Evolutionary conservation across 164 flowering plant species (phyloP).

Genomic region (Warburgia ugandensis): DNA sequence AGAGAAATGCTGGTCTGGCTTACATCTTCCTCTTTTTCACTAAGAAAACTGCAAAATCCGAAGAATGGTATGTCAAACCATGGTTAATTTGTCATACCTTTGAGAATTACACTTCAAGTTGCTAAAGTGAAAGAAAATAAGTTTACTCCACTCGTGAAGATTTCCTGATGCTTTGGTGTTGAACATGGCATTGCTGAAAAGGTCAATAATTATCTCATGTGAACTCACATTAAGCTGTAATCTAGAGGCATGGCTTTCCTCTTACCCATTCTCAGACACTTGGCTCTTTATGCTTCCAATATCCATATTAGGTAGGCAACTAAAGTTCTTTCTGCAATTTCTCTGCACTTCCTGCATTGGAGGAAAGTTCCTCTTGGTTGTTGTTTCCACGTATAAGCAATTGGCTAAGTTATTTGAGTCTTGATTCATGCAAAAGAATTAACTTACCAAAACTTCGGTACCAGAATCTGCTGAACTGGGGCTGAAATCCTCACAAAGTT

Average conservation of each 20-base stretch:
- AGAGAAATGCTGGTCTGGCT: slow-evolving; percentile 36
- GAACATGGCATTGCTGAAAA: too few relatives aligned
- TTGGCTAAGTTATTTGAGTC: background rate
- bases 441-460: slow-evolving; percentile 36
- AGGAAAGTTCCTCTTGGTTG: background rate
- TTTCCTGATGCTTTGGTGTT: too few relatives aligned
- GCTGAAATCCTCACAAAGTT: slow-evolving; percentile 21
- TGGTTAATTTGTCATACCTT: too few relatives aligned
- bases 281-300: slow-evolving; percentile 21
- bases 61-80: background rate
- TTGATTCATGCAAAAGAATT: background rate
- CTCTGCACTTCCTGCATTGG: slow-evolving; percentile 26
- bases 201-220: too few relatives aligned
- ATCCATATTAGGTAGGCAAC: slow-evolving; percentile 14
- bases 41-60: slow-evolving; percentile 27
- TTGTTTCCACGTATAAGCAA: too few relatives aligned
- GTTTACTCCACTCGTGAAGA: too few relatives aligned
- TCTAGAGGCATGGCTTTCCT: too few relatives aligned
- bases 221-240: too few relatives aligned
- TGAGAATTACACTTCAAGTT: too few relatives aligned
- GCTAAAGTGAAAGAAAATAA: too few relatives aligned
- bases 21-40: slow-evolving; percentile 43
- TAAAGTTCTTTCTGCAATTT: slow-evolving; percentile 19
- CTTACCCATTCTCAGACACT: slow-evolving; percentile 31
- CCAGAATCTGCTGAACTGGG: slow-evolving; percentile 37